A percentile compares a stretch with the other conserved stretches of the same genome.
Evolutionary conservation across 805 yeast species (phyloP).

Genomic region (Ascoidea rubescens): DNA sequence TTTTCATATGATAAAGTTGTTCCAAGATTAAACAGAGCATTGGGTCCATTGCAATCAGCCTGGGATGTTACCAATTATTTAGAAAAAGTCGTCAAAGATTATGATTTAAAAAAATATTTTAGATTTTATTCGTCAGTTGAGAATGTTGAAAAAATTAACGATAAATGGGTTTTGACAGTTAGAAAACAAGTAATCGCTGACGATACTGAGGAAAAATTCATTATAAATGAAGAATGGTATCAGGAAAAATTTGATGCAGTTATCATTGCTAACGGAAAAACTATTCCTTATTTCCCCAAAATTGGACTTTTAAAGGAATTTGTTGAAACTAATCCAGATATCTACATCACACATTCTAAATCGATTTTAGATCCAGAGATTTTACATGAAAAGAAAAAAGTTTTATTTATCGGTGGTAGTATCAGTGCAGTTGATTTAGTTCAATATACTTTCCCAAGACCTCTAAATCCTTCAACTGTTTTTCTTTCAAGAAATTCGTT

Average conservation of each 20-base stretch:
- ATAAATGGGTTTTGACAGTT: conserved; percentile 26
- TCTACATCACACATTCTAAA: conserved; percentile 8
- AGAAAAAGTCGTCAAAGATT: conserved; percentile 15
- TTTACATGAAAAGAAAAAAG: conserved; percentile 23
- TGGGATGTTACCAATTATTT: conserved; percentile 20
- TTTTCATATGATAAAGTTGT: conserved; percentile 16
- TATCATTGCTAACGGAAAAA: conserved; percentile 44
- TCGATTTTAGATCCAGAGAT: conserved; percentile 24
- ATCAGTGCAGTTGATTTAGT: conserved; percentile 29
- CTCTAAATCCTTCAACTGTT: neutral
- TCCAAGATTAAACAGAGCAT: conserved; percentile 10
- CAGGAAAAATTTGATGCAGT: conserved; percentile 39
- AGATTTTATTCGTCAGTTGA: conserved; percentile 28
- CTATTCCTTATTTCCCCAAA: conserved; percentile 40
- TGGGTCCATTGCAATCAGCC: conserved; percentile 25
- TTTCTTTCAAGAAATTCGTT: conserved; percentile 5
- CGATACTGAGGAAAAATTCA: conserved; percentile 11
- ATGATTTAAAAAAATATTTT: conserved; percentile 19
- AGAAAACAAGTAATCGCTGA: conserved; percentile 6
- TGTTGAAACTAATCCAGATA: conserved; percentile 25
- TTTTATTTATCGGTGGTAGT: conserved; percentile 29
- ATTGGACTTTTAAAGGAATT: conserved; percentile 32
- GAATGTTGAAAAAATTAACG: conserved; percentile 11
- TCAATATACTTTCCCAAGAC: conserved; percentile 20
- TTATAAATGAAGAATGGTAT: conserved; percentile 22